Evolutionary conservation across 345 rosid genomes (phyloP).

Genomic region (Syzygium jambos): DNA sequence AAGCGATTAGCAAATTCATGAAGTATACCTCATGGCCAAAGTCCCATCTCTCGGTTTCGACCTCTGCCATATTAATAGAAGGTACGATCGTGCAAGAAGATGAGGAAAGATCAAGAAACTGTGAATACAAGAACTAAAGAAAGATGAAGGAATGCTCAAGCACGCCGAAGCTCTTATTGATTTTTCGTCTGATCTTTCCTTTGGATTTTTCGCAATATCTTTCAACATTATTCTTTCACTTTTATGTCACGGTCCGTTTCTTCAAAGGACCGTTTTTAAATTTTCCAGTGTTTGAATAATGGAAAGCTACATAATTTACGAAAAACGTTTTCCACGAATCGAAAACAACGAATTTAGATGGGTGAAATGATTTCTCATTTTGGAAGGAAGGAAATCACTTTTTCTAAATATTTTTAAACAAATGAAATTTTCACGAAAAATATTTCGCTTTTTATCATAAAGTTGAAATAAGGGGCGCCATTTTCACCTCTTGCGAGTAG

Average conservation of each 20-base stretch:
- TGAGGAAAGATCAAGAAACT: background rate
- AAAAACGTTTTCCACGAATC: background rate
- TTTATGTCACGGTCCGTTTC: background rate
- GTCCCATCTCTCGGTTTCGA: background rate
- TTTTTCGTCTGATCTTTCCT: accelerated
- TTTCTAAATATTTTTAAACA: background rate
- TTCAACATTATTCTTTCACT: background rate
- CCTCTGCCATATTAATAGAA: background rate
- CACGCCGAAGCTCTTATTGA: accelerated
- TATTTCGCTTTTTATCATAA: background rate
- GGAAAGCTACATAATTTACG: background rate
- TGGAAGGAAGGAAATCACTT: background rate
- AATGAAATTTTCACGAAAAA: background rate
- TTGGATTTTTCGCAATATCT: background rate
- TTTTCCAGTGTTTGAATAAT: background rate
- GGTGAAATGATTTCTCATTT: background rate
- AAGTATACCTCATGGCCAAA: background rate
- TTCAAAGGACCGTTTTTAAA: background rate
- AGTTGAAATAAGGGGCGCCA: background rate
- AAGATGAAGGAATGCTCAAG: background rate
- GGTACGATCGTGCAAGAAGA: background rate
- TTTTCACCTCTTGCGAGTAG: no score
- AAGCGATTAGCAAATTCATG: background rate
- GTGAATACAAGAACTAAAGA: background rate
- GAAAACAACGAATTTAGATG: background rate